These are phyloP conservation scores for Geotrichum reessii DNA, from an alignment of 1,139 yeast species.

Conservation along the genomic window DNA sequence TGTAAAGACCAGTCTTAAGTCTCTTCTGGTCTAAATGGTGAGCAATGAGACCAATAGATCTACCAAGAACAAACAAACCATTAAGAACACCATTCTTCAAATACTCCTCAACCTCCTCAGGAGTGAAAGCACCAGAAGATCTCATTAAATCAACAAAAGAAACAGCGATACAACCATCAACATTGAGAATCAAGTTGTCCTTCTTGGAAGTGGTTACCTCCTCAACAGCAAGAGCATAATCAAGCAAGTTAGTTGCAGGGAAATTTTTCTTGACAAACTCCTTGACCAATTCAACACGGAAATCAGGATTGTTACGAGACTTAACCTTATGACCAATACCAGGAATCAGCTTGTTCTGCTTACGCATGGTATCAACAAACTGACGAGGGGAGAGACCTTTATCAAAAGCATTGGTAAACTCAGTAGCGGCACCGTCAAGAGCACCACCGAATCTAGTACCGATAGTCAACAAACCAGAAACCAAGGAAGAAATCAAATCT, in stretches of 20 bases:
- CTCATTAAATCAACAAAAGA: slow-evolving; percentile 43
- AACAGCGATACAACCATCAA: slow-evolving; percentile 45
- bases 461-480: slow-evolving; percentile 43
- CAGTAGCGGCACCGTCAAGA: slow-evolving; percentile 45
- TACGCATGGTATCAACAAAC: slow-evolving; percentile 44
- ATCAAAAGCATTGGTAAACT: slow-evolving; percentile 42
- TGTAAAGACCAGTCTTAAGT: slow-evolving; percentile 43
- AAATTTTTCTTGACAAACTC: slow-evolving; percentile 43
- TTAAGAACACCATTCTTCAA: slow-evolving; percentile 44
- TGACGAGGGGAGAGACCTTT: slow-evolving; percentile 44
- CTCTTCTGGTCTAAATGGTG: slow-evolving; percentile 46
- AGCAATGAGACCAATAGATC: slow-evolving; percentile 45
- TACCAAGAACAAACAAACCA: slow-evolving; percentile 44
- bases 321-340: slow-evolving; percentile 47
- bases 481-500: slow-evolving; percentile 44
- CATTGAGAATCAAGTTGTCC: slow-evolving; percentile 44
- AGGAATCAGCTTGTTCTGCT: slow-evolving; percentile 45
- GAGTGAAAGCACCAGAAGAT: slow-evolving; percentile 42
- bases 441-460: slow-evolving; percentile 47
- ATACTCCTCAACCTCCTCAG: slow-evolving; percentile 44
- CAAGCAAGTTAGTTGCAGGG: slow-evolving; percentile 41
- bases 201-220: slow-evolving; percentile 46
- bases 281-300: slow-evolving; percentile 46
- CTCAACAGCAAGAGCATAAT: slow-evolving; percentile 46
- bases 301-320: slow-evolving; percentile 46